Base-by-base conservation (phyloP, 306 rosid species). In the Sindora glabra region DNA sequence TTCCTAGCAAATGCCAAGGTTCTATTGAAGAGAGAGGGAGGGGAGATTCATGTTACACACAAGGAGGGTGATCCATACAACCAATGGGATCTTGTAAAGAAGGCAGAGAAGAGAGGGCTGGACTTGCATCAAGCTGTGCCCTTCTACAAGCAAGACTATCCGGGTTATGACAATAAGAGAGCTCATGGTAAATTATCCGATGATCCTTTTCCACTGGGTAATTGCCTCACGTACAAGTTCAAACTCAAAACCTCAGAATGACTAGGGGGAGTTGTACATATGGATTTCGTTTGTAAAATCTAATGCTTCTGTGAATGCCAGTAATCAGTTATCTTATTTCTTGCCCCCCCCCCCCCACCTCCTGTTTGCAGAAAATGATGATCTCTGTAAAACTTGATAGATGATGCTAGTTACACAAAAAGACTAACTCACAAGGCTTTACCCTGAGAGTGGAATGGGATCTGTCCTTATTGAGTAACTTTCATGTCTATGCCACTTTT, bases 121-220 rank as follows among this genome's bases (percentile, higher is more conserved):
- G 48, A 21, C 22, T 67, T 79, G 53, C 49, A 65, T 6, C 81
- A 75, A 49, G 48, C 25, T 11, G 83, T 71, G 37, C 82, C 84
- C 30, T 89, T 86, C 66, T 19, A 59, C 49, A 77, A 70, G 59
- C 47, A 48, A 45, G 85, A 83, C 15, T 89, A 83, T 74, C 86
- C 85, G 22, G 96, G 94, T 33, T 81, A 89, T 64, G 69, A 51
- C 45, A 83, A 89, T 83, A 89, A 89, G 79, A 81, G 95, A 73
- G 96, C 83, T 8, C 77, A 89, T 38, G 95, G 96, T 19, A 67
- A 62, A 38, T 41, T 10, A 10, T 29, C 84, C 15, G 86, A 86
- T 61, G 76, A 19, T 36, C 18, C 89, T 40, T 86, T 86, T 56
- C 32, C 3, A 0, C 63, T 89, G 40, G 95, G 95, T 3, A 63